Evolutionary conservation across 2,329 filamentous ascomycete genomes (phyloP).

Genomic region (Microcera coccophila): DNA sequence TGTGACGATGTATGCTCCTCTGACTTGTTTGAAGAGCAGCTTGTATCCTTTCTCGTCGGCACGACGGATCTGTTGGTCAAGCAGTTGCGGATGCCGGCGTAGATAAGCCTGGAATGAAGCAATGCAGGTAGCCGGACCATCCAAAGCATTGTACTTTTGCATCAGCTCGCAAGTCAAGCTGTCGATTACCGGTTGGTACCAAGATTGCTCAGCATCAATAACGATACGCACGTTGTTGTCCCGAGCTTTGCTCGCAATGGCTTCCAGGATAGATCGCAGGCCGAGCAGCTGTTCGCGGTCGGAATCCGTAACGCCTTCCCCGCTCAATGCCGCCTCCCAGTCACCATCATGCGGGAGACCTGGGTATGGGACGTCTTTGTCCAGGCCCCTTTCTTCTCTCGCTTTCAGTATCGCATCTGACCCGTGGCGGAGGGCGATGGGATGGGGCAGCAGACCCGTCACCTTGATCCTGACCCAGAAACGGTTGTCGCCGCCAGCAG

Average conservation of each 20-base stretch:
- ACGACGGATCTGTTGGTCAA: conserved; percentile 18
- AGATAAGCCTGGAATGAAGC: conserved; percentile 21
- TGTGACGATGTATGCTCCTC: conserved; percentile 12
- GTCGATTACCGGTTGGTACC: conserved; percentile 21
- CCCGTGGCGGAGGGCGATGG: conserved; percentile 10
- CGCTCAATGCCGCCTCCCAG: conserved; percentile 17
- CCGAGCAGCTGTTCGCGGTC: conserved; percentile 13
- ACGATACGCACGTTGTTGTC: conserved; percentile 19
- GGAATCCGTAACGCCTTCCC: conserved; percentile 12
- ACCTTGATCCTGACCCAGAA: conserved; percentile 19
- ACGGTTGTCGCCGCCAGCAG: conserved; percentile 13
- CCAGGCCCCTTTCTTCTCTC: conserved; percentile 10
- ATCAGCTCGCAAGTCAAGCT: conserved; percentile 19
- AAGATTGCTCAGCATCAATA: conserved; percentile 20
- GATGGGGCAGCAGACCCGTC: conserved; percentile 17
- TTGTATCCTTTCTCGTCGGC: conserved; percentile 18
- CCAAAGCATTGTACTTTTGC: conserved; percentile 20
- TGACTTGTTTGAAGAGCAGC: conserved; percentile 16
- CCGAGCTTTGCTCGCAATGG: conserved; percentile 13
- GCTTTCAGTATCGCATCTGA: conserved; percentile 16
- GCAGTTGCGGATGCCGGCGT: conserved; percentile 17
- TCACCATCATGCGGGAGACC: conserved; percentile 19
- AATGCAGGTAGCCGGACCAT: conserved; percentile 18
- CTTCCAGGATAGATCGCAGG: conserved; percentile 11
- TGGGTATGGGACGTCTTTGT: conserved; percentile 16